phyloP scores from a whole-genome alignment of 345 rosid genomes.

The Arabis alpina region DNA sequence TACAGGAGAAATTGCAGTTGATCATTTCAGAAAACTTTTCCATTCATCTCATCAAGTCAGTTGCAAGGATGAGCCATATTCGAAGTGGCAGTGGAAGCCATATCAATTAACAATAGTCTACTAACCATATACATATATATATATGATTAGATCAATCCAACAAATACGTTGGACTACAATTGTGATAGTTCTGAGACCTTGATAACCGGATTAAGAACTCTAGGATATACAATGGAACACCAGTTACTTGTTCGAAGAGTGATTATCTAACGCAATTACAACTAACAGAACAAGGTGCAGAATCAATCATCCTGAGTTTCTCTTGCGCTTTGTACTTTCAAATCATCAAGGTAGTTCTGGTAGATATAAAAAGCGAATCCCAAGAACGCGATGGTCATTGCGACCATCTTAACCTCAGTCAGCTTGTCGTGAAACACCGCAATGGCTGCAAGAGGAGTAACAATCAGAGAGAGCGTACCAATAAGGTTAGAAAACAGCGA shows the following conservation, averaged over 20 bases:
- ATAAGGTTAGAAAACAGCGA: constrained; percentile 50
- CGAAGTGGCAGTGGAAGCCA: too few species aligned
- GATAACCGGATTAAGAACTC: background rate
- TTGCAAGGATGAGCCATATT: too few species aligned
- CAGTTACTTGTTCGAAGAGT: background rate
- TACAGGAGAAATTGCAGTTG: too few species aligned
- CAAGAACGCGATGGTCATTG: constrained; percentile 44
- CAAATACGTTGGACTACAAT: too few species aligned
- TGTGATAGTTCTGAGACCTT: too few species aligned
- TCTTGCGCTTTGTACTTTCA: constrained; percentile 46
- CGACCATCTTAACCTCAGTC: constrained; percentile 35
- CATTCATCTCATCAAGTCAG: too few species aligned
- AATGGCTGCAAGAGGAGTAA: constrained; percentile 42
- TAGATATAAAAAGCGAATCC: constrained; percentile 51
- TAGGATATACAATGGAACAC: background rate
- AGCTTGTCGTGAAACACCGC: constrained; percentile 42
- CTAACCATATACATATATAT: too few species aligned
- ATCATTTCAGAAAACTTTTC: too few species aligned
- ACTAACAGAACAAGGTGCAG: background rate
- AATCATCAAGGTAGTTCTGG: constrained; percentile 47
- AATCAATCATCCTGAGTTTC: constrained; percentile 19
- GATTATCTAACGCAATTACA: background rate
- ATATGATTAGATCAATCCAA: too few species aligned
- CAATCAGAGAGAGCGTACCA: constrained; percentile 39
- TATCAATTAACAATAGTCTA: too few species aligned